A percentile compares a stretch with the other conserved stretches of the same genome.
These are phyloP conservation scores for Abrus precatorius DNA, from an alignment of 306 rosid species.

Conservation along the genomic window DNA sequence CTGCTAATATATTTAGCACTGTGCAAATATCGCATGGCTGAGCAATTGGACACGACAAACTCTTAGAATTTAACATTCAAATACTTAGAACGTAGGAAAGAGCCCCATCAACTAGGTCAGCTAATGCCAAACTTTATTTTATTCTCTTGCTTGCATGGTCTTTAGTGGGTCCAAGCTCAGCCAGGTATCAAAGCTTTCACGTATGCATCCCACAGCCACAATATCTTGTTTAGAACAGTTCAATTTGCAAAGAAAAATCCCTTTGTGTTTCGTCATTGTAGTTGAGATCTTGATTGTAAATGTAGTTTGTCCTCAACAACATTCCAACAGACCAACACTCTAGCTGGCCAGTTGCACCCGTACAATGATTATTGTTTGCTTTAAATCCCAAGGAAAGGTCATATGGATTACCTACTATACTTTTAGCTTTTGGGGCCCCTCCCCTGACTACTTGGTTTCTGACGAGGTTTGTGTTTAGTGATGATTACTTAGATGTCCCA, in stretches of 20 bases:
- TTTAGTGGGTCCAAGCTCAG: conserved; percentile 50
- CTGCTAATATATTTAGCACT: conserved; percentile 2
- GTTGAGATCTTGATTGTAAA: conserved; percentile 40
- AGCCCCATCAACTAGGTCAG: conserved; percentile 26
- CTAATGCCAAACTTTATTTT: conserved; percentile 29
- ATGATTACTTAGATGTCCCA: not conserved
- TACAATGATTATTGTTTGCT: conserved; percentile 55
- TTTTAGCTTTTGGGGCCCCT: not conserved
- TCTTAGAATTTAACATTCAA: conserved; percentile 17
- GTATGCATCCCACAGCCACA: conserved; percentile 17
- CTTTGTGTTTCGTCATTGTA: conserved; percentile 36
- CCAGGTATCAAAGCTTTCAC: conserved; percentile 52
- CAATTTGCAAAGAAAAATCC: conserved; percentile 40
- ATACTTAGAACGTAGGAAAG: conserved; percentile 12
- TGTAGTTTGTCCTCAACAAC: conserved; percentile 65
- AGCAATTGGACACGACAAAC: conserved; percentile 28
- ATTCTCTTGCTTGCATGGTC: conserved; percentile 41
- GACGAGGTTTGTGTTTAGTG: not conserved
- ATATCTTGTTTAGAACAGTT: conserved; percentile 35
- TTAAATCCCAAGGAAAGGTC: conserved; percentile 45
- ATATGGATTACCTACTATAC: conserved; percentile 43
- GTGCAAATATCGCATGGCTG: conserved; percentile 22
- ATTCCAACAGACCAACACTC: conserved; percentile 69
- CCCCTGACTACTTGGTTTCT: conserved; percentile 6
- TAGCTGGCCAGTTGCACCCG: conserved; percentile 60